A percentile compares a stretch with the other conserved stretches of the same genome.
Evolutionary conservation across 768 basidiomycete species (phyloP).

Genomic region (Holtermannia corniformis): DNA sequence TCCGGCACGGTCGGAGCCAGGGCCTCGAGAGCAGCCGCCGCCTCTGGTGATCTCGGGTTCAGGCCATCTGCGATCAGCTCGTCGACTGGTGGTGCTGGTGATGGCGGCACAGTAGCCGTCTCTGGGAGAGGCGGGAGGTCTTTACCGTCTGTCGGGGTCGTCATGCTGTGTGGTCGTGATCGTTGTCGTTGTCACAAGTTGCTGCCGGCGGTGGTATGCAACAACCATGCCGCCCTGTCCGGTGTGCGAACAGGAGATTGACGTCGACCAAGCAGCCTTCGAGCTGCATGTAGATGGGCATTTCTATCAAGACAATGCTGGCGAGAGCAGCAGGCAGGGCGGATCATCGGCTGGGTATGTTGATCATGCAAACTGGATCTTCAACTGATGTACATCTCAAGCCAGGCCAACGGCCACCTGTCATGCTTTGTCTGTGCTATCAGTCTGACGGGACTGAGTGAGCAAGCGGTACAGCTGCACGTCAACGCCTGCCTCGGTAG

Average conservation of each 20-base stretch:
- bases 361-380: background rate
- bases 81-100: too few species aligned
- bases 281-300: constrained; percentile 31
- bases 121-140: too few species aligned
- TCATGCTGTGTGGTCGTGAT: too few species aligned
- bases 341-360: background rate
- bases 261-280: constrained; percentile 23
- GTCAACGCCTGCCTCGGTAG: constrained; percentile 29
- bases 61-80: too few species aligned
- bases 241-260: background rate
- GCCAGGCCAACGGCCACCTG: background rate
- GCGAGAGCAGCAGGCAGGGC: background rate
- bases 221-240: background rate
- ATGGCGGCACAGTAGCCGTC: too few species aligned
- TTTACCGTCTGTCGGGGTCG: too few species aligned
- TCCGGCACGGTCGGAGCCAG: too few species aligned
- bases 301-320: constrained; percentile 5
- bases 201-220: too few species aligned
- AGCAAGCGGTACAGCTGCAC: constrained; percentile 12
- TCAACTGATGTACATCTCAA: too few species aligned
- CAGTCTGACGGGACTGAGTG: constrained; percentile 11
- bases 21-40: too few species aligned
- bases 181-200: too few species aligned
- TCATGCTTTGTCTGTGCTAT: constrained; percentile 25
- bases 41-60: too few species aligned